Percentiles rank a stretch among this genome's conserved stretches.
Conservation (phyloP, 139 green algal genomes). For the Bryopsis sp. region DNA sequence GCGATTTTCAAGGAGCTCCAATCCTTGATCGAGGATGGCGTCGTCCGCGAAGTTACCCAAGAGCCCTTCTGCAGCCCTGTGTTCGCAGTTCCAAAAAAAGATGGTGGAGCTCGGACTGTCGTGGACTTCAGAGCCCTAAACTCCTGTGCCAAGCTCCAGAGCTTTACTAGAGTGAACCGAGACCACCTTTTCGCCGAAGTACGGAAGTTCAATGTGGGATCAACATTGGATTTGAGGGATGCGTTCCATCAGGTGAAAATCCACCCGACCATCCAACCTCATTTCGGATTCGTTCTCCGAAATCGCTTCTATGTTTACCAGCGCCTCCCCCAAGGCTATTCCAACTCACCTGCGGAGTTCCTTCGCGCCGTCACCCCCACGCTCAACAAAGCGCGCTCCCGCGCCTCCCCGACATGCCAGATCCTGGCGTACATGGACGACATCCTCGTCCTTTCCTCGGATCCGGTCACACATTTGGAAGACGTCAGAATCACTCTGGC, state of each 20-base stretch:
- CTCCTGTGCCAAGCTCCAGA: constrained; percentile 1
- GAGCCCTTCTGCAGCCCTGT: background rate
- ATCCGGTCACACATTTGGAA: background rate
- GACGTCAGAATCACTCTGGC: background rate
- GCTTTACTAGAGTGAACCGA: background rate
- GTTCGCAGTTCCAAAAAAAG: constrained; percentile 14
- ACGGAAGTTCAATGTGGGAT: background rate
- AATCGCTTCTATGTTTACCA: constrained; percentile 7
- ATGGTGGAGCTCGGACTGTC: background rate
- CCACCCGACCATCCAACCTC: background rate
- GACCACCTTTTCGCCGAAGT: background rate
- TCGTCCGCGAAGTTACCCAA: background rate
- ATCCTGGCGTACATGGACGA: constrained; percentile 9
- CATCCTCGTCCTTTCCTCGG: background rate
- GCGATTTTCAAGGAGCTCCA: background rate
- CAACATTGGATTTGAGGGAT: background rate
- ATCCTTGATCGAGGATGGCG: constrained; percentile 1
- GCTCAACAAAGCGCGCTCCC: background rate
- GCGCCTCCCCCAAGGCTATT: background rate
- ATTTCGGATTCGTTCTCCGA: background rate
- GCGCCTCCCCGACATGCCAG: background rate
- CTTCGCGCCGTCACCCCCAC: background rate
- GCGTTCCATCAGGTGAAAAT: background rate
- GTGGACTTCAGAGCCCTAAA: constrained; percentile 12
- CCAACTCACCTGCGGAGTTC: constrained; percentile 8